Conservation (phyloP, 805 yeast species). For the Torulaspora microellipsoides region DNA sequence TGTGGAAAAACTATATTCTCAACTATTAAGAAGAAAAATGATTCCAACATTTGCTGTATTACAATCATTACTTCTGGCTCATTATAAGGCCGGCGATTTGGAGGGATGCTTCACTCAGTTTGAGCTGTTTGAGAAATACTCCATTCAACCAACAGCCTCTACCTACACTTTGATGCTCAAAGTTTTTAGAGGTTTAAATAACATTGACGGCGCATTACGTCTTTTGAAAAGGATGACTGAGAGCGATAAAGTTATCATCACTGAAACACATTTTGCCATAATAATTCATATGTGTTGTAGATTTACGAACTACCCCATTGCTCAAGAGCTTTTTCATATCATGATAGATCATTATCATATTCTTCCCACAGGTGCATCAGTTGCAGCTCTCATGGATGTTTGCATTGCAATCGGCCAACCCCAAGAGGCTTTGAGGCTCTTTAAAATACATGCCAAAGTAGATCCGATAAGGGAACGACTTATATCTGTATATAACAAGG, state of each 20-base stretch:
- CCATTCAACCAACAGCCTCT: constrained; percentile 24
- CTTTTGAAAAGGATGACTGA: constrained; percentile 29
- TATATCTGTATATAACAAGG: constrained; percentile 22
- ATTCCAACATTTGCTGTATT: constrained; percentile 39
- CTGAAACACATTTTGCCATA: constrained; percentile 27
- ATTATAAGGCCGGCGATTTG: constrained; percentile 24
- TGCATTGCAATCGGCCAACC: constrained; percentile 22
- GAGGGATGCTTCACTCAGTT: constrained; percentile 28
- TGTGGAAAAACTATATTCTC: constrained; percentile 47
- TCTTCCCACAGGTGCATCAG: constrained; percentile 24
- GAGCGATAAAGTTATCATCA: constrained; percentile 12
- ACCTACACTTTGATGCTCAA: constrained; percentile 30
- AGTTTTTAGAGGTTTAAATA: constrained; percentile 23
- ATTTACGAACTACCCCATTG: constrained; percentile 26
- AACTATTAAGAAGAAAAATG: constrained; percentile 43
- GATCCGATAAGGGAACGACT: constrained; percentile 4
- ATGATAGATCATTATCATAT: constrained; percentile 30
- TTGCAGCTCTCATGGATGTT: constrained; percentile 28
- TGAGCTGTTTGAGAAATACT: constrained; percentile 29
- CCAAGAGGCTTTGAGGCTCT: constrained; percentile 20
- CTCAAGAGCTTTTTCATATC: constrained; percentile 29
- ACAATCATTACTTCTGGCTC: constrained; percentile 26
- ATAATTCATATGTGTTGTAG: constrained; percentile 27
- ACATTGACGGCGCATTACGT: constrained; percentile 32
- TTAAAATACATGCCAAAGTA: constrained; percentile 16